Conservation (phyloP, 306 rosid genomes). For the Oxytropis ochrocephala region DNA sequence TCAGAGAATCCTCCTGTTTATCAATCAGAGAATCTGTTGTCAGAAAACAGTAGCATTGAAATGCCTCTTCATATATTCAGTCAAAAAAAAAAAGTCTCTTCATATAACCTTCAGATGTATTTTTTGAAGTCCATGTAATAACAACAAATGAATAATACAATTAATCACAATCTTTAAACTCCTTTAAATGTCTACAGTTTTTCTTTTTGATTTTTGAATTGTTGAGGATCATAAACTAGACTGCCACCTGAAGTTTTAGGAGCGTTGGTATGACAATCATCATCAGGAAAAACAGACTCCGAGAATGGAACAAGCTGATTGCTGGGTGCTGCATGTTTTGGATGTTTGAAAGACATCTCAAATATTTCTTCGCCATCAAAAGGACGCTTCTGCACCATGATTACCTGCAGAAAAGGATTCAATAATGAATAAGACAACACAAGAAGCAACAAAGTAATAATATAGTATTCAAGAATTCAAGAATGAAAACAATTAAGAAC, state of each 20-base stretch:
- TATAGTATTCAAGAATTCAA: background rate
- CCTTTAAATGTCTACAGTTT: background rate
- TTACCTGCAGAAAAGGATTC: slow-evolving; percentile 35
- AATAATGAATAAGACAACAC: background rate
- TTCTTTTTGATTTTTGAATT: background rate
- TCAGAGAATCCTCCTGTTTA: background rate
- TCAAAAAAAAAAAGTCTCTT: background rate
- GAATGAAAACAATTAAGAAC: slow-evolving; percentile 4
- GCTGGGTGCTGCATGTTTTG: slow-evolving; percentile 49
- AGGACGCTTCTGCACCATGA: slow-evolving; percentile 85
- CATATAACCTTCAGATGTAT: background rate
- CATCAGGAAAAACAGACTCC: slow-evolving; percentile 56
- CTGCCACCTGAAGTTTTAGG: slow-evolving; percentile 60
- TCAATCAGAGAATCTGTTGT: background rate
- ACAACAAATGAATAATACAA: background rate
- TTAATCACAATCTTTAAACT: background rate
- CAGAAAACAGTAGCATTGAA: background rate
- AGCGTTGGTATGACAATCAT: slow-evolving; percentile 15
- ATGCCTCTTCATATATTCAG: background rate
- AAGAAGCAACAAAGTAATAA: background rate
- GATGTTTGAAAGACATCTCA: slow-evolving; percentile 62
- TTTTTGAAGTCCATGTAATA: background rate
- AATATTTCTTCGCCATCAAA: slow-evolving; percentile 60
- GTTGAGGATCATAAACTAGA: background rate
- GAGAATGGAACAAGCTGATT: slow-evolving; percentile 57